Evolutionary conservation across 108 stramenopile species (phyloP).

Genomic region (Nitzschia sp.): DNA sequence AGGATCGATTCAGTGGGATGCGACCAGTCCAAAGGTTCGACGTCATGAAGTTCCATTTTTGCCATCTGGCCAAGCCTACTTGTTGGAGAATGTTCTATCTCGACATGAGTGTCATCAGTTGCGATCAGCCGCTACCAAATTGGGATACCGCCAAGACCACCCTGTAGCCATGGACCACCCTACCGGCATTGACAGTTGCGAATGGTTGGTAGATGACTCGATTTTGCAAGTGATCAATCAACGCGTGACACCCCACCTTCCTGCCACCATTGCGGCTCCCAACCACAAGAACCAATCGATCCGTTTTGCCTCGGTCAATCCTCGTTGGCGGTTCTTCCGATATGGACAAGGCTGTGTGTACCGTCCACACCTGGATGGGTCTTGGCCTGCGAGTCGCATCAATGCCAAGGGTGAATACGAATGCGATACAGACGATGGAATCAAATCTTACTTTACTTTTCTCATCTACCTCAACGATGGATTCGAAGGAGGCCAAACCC

Average conservation of each 20-base stretch:
- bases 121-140: constrained; percentile 26
- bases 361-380: constrained; percentile 71
- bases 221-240: constrained; percentile 12
- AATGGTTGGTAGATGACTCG: constrained; percentile 35
- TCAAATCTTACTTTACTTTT: constrained; percentile 42
- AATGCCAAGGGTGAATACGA: constrained; percentile 38
- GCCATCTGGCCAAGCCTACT: constrained; percentile 19
- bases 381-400: constrained; percentile 54
- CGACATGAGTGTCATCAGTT: constrained; percentile 44
- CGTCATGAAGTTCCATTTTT: constrained; percentile 41
- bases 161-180: constrained; percentile 30
- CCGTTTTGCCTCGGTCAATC: constrained; percentile 45
- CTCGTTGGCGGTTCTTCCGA: constrained; percentile 58
- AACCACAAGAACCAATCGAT: background rate
- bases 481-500: constrained; percentile 65
- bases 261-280: background rate
- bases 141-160: constrained; percentile 55
- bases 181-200: constrained; percentile 43
- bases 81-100: constrained; percentile 49
- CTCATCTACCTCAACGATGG: constrained; percentile 68
- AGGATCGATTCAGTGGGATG: constrained; percentile 2
- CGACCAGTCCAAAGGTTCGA: background rate
- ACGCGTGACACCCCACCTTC: constrained; percentile 23
- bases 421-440: constrained; percentile 10
- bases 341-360: constrained; percentile 53